These are phyloP conservation scores for Pleurotus ostreatus DNA, from an alignment of 768 basidiomycete genomes.

Conservation along the genomic window DNA sequence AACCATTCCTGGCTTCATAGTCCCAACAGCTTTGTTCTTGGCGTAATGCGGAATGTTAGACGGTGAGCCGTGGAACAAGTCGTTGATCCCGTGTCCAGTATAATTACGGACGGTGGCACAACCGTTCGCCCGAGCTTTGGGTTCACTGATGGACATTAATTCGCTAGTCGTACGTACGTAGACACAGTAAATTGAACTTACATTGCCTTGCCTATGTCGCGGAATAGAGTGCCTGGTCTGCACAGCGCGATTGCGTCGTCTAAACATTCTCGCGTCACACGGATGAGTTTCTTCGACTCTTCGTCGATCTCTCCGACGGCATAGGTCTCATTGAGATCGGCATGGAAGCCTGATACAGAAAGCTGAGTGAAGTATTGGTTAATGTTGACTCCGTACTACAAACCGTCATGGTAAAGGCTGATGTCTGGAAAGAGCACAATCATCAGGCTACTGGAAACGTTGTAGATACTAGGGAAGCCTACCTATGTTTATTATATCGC, in stretches of 20 bases:
- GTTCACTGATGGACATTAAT: constrained; percentile 52
- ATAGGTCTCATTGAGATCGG: constrained; percentile 90
- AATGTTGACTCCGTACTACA: constrained; percentile 8
- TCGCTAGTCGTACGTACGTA: not conserved
- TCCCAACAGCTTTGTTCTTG: constrained; percentile 88
- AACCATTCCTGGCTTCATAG: constrained; percentile 94
- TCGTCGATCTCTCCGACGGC: constrained; percentile 85
- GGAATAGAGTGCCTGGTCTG: constrained; percentile 89
- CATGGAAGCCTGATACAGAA: constrained; percentile 67
- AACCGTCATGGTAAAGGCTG: constrained; percentile 75
- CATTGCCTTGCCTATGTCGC: constrained; percentile 87
- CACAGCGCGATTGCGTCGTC: constrained; percentile 90
- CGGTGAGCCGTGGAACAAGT: constrained; percentile 80
- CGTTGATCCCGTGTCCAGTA: constrained; percentile 87
- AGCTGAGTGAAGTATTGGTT: constrained; percentile 2
- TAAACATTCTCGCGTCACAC: constrained; percentile 74
- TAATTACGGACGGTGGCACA: constrained; percentile 92
- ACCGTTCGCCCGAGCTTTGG: constrained; percentile 74
- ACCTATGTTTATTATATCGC: constrained; percentile 97
- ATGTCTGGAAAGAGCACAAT: constrained; percentile 48
- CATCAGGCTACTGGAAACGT: constrained; percentile 14
- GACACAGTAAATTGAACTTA: constrained; percentile 31
- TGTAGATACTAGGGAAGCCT: constrained; percentile 16
- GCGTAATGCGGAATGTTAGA: constrained; percentile 89
- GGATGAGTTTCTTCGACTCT: constrained; percentile 80